phyloP scores from a whole-genome alignment of 441 rosid genomes.

The Kokia cookei region DNA sequence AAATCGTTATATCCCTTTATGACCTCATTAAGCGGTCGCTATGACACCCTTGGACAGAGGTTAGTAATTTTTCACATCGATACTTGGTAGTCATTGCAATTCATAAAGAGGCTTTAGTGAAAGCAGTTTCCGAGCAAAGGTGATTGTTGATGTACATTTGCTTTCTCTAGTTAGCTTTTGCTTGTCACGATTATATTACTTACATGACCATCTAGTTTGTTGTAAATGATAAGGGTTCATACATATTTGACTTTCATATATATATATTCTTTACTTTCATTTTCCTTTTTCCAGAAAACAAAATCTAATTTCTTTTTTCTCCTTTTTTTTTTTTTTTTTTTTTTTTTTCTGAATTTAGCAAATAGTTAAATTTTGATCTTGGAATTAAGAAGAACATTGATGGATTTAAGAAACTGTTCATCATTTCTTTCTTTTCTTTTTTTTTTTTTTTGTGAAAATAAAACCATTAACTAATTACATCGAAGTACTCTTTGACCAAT shows the following conservation, averaged over 20 bases:
- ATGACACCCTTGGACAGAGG: constrained; percentile 8
- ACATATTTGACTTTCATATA: neutral
- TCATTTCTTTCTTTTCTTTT: too few relatives aligned
- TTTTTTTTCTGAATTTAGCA: neutral
- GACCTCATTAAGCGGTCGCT: constrained; percentile 50
- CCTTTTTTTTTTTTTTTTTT: neutral
- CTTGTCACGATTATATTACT: neutral
- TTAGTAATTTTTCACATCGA: neutral
- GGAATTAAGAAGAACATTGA: neutral
- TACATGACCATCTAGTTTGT: neutral
- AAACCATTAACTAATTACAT: too few relatives aligned
- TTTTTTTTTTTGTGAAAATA: too few relatives aligned
- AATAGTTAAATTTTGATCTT: too few relatives aligned
- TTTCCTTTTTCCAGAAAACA: too few relatives aligned
- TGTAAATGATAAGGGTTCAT: neutral
- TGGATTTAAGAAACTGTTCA: too few relatives aligned
- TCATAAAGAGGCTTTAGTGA: neutral
- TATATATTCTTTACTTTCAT: too few relatives aligned
- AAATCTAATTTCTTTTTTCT: too few relatives aligned
- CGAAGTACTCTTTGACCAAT: too few relatives aligned
- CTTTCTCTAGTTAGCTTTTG: neutral
- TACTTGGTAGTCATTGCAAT: too few relatives aligned
- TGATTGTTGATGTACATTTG: neutral
- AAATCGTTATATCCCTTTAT: constrained; percentile 64
- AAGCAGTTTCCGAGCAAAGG: neutral